These are phyloP conservation scores for Trametopsis cervina DNA, from an alignment of 768 basidiomycete genomes.

Conservation along the genomic window DNA sequence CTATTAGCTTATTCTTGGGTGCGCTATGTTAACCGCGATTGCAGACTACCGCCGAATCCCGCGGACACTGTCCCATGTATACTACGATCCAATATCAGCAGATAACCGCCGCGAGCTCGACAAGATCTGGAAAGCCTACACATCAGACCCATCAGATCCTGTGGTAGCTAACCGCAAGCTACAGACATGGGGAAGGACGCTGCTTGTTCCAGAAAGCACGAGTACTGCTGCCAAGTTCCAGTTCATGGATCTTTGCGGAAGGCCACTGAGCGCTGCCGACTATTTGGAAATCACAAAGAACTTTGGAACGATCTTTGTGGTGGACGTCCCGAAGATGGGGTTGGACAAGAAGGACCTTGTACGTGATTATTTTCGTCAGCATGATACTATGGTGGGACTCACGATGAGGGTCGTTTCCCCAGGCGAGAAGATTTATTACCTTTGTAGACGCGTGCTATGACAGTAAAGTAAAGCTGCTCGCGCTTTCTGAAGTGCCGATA, in stretches of 20 bases:
- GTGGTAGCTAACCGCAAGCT: conserved; percentile 58
- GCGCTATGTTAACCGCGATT: background rate
- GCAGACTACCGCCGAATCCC: conserved; percentile 93
- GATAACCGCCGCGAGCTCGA: conserved; percentile 64
- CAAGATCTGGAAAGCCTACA: conserved; percentile 77
- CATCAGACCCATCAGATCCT: conserved; percentile 48
- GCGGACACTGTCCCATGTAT: conserved; percentile 88
- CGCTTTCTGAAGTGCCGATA: conserved; percentile 89
- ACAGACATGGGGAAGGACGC: conserved; percentile 84
- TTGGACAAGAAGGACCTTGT: conserved; percentile 84
- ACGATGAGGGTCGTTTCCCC: too few species aligned
- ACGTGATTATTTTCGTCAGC: too few species aligned
- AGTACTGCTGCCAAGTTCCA: conserved; percentile 76
- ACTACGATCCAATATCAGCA: conserved; percentile 73
- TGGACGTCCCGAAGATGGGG: conserved; percentile 85
- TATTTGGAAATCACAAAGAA: conserved; percentile 89
- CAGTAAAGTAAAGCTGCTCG: conserved; percentile 89
- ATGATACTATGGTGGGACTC: too few species aligned
- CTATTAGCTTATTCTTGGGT: background rate
- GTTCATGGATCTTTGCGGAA: conserved; percentile 83
- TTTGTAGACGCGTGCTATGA: conserved; percentile 98
- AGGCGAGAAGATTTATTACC: conserved; percentile 95
- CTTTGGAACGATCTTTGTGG: conserved; percentile 84
- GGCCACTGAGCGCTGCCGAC: conserved; percentile 89
- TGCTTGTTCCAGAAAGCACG: conserved; percentile 75